Evolutionary conservation across 768 basidiomycete genomes (phyloP), one percentile per base, ranked within the genome.

Genomic region (Galerina marginata): DNA sequence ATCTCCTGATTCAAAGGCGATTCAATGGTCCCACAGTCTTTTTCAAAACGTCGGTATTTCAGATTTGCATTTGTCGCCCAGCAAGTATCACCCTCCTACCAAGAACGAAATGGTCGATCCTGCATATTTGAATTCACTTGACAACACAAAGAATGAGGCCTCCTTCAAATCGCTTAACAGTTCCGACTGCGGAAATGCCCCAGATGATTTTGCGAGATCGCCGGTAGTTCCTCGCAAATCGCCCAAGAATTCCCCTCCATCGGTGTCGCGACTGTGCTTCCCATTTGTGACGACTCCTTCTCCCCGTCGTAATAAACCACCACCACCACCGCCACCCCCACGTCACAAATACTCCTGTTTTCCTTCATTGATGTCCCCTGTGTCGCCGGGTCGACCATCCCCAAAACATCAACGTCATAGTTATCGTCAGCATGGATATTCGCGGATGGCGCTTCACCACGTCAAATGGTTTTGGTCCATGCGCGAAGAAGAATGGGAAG

Each of bases 381-480:
- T 48, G 38, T 50, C 63, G 42, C 45, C 63, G 48, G 56, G 56
- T 42, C 64, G 63, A 12, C 74, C 74, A 36, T 53, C 71, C 63
- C 60, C 65, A 66, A 59, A 66, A 52, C 66, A 62, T 55, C 72
- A 73, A 42, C 80, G 81, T 26, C 82, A 82, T 61, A 67, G 72
- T 36, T 85, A 85, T 63, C 67, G 69, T 6, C 79, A 91, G 61
- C 89, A 84, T 66, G 89, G 89, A 2, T 79, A 86, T 62, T 90
- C 89, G 11, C 82, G 83, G 15, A 83, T 81, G 59, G 84, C 85
- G 2, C 79, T 91, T 38, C 73, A 78, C 12, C 82, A 88, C 65
- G 71, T 83, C 63, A 90, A 88, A 67, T 83, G 74, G 70, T 81
- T 91, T 64, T 91, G 89, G 89, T 74, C 76, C 39, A 68, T 77